Percentiles rank a stretch among this genome's conserved stretches.
Evolutionary conservation across 208 protist genomes (phyloP).

Genomic region (Leishmania arabica): DNA sequence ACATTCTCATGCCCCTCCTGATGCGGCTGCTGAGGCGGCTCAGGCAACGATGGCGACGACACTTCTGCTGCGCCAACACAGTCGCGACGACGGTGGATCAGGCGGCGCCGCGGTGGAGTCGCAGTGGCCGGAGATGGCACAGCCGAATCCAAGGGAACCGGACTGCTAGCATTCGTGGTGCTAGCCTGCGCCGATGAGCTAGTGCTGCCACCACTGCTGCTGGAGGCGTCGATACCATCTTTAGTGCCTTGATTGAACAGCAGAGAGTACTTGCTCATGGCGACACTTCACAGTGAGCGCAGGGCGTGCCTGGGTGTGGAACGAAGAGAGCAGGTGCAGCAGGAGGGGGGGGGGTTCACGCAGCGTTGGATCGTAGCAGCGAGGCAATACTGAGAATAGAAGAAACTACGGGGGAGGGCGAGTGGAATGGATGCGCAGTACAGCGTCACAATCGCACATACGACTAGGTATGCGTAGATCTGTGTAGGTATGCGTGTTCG

Average conservation of each 20-base stretch:
- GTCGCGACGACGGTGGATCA: constrained; percentile 20
- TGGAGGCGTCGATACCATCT: not conserved
- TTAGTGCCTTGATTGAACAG: constrained; percentile 27
- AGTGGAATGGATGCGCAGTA: not conserved
- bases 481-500: not conserved
- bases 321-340: not conserved
- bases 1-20: not conserved
- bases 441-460: not conserved
- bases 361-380: not conserved
- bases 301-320: not conserved
- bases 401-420: not conserved
- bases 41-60: not conserved
- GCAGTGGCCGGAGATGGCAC: not conserved
- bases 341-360: not conserved
- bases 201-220: not conserved
- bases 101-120: not conserved
- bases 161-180: not conserved
- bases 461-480: too few species aligned
- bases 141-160: not conserved
- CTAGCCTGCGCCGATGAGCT: not conserved
- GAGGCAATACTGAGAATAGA: not conserved
- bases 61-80: not conserved
- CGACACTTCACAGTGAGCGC: not conserved
- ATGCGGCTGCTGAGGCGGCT: not conserved
- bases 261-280: constrained; percentile 57